Percentiles rank a stretch among this genome's conserved stretches.
phyloP scores from a whole-genome alignment of 352 stramenopile species.

The Pythium brachiatum region DNA sequence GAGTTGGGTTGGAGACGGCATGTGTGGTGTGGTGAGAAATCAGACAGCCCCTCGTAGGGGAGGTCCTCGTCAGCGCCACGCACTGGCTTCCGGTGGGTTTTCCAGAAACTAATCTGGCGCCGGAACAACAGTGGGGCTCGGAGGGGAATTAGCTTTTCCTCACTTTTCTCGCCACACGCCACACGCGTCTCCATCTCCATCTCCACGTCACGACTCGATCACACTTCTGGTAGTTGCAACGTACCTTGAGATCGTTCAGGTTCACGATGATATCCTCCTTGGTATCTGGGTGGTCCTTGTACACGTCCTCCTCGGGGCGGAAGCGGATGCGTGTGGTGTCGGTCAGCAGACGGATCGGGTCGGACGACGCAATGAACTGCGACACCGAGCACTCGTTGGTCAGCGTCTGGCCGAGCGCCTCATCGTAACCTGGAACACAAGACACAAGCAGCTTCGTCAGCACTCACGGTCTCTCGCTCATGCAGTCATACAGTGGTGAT shows the following conservation, averaged over 20 bases:
- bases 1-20: not conserved
- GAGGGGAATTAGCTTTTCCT: slow-evolving; percentile 84
- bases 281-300: slow-evolving; percentile 74
- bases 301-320: slow-evolving; percentile 74
- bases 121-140: slow-evolving; percentile 86
- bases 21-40: slow-evolving; percentile 30
- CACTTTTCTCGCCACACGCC: slow-evolving; percentile 33
- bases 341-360: slow-evolving; percentile 96
- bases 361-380: slow-evolving; percentile 85
- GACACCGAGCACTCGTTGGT: slow-evolving; percentile 82
- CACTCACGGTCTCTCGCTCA: slow-evolving; percentile 16
- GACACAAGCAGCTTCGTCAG: not conserved
- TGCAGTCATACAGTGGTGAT: not conserved
- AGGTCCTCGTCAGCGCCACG: slow-evolving; percentile 53
- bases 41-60: slow-evolving; percentile 68
- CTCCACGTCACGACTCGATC: not conserved
- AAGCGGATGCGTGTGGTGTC: slow-evolving; percentile 94
- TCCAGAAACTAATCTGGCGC: slow-evolving; percentile 86
- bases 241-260: slow-evolving; percentile 92
- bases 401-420: slow-evolving; percentile 78
- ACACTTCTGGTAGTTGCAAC: not conserved
- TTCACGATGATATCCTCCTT: slow-evolving; percentile 76
- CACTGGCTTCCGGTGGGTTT: slow-evolving; percentile 90
- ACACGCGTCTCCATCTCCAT: not conserved
- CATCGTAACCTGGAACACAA: slow-evolving; percentile 88